Conservation (phyloP, 108 stramenopile species). For the Conticribra weissflogii region DNA sequence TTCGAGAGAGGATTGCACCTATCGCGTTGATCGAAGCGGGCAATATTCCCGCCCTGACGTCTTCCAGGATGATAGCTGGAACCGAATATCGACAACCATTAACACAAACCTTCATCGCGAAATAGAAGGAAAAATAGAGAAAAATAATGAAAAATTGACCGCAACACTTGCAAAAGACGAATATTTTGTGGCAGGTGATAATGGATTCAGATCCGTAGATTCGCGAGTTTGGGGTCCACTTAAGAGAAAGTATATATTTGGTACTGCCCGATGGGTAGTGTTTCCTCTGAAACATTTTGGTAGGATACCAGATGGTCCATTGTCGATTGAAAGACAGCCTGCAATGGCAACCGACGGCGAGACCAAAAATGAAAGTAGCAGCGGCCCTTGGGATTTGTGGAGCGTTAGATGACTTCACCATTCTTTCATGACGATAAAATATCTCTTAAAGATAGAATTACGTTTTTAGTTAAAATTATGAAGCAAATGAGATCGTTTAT, state of each 20-base stretch:
- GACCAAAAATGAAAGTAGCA: background rate
- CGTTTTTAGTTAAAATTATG: background rate
- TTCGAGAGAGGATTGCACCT: constrained; percentile 24
- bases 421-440: no score
- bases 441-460: no score
- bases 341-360: background rate
- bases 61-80: constrained; percentile 58
- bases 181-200: constrained; percentile 72
- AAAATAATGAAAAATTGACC: no score
- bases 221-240: constrained; percentile 69
- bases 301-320: constrained; percentile 34
- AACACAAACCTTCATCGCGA: constrained; percentile 18
- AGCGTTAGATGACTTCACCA: background rate
- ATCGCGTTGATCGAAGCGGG: constrained; percentile 51
- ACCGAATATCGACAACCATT: constrained; percentile 47
- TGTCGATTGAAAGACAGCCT: background rate
- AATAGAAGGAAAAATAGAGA: background rate
- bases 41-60: constrained; percentile 54
- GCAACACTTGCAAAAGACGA: constrained; percentile 31
- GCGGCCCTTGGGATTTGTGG: background rate
- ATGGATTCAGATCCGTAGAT: constrained; percentile 64
- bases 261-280: constrained; percentile 56
- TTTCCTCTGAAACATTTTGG: constrained; percentile 57
- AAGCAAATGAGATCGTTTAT: background rate
- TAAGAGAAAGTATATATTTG: constrained; percentile 55